These are phyloP conservation scores for Leptographium wingfieldii DNA, from an alignment of 2,329 filamentous ascomycete species.

Conservation along the genomic window DNA sequence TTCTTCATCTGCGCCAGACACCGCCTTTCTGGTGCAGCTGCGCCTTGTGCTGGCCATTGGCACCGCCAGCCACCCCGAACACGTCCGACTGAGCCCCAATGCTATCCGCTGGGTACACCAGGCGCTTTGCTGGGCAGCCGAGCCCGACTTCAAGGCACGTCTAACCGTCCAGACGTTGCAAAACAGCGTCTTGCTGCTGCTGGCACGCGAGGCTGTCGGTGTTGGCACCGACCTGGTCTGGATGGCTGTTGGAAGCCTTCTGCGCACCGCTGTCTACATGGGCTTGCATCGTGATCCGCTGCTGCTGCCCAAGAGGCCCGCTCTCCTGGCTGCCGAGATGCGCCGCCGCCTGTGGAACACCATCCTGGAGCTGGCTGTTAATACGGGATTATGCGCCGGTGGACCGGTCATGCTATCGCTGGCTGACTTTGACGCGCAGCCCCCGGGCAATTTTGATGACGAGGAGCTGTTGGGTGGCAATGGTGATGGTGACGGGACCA, in stretches of 20 bases:
- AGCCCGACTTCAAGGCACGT: conserved; percentile 33
- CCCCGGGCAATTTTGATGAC: conserved; percentile 37
- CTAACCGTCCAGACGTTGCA: conserved; percentile 37
- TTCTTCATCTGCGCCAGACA: conserved; percentile 14
- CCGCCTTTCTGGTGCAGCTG: conserved; percentile 34
- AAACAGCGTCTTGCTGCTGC: conserved; percentile 35
- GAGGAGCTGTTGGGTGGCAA: conserved; percentile 23
- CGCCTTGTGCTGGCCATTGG: conserved; percentile 41
- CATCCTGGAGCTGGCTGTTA: conserved; percentile 32
- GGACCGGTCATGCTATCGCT: conserved; percentile 30
- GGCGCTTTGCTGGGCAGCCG: conserved; percentile 34
- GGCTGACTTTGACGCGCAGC: conserved; percentile 33
- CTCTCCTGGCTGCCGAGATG: conserved; percentile 28
- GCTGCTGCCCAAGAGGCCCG: conserved; percentile 21
- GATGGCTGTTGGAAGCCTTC: conserved; percentile 28
- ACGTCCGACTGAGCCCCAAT: conserved; percentile 26
- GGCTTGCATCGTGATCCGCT: conserved; percentile 36
- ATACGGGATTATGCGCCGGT: conserved; percentile 31
- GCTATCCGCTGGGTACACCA: conserved; percentile 40
- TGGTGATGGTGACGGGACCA: background rate
- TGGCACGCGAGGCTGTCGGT: conserved; percentile 31
- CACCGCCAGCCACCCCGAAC: conserved; percentile 31
- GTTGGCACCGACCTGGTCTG: conserved; percentile 33
- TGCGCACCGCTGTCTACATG: conserved; percentile 34
- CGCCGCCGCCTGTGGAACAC: conserved; percentile 40